Base-by-base conservation (phyloP, 2,329 filamentous ascomycete species). In the Ambrosiella cleistominuta region DNA sequence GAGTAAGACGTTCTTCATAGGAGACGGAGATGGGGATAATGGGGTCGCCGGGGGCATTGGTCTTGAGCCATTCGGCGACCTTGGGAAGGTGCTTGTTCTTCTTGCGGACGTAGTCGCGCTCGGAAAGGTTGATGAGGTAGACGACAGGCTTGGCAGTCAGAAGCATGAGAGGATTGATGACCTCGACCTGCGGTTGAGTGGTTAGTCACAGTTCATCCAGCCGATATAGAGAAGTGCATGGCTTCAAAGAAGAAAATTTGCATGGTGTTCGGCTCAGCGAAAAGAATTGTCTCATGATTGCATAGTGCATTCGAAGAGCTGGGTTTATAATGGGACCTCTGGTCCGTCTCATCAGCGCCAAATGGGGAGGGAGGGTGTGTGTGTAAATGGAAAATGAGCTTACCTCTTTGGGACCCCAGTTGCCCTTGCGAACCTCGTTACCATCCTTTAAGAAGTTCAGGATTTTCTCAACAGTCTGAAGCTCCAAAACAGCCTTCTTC, bases 31-130 rank as follows among this genome's bases (percentile, higher is more conserved):
- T 83, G 62, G 91, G 93, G 60, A 98, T 88, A 67, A 97, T 84
- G 56, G 90, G 87, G 68, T 96, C 90, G 60, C 88, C 89, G 57
- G 82, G 71, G 5, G 90, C 87, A 70, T 98, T 79, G 69, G 86
- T 81, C 75, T 97, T 95, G 71, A 96, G 83, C 93, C 93, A 98
- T 69, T 93, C 86, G 61, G 86, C 88, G 64, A 97, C 84, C 75
- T 91, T 93, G 64, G 86, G 81, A 58, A 98, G 81, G 74, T 98
- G 83, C 83, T 98, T 98, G 81, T 98, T 98, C 85, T 97, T 98
- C 77, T 97, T 93, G 67, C 93, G 86, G 68, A 96, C 84, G 71
- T 90, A 98, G 72, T 98, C 93, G 72, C 83, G 90, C 76, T 98
- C 94, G 62, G 88, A 95, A 62, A 98, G 75, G 75, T 98, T 98